These are phyloP conservation scores for Ogataea naganishii DNA, from an alignment of 805 yeast species.

Conservation along the genomic window DNA sequence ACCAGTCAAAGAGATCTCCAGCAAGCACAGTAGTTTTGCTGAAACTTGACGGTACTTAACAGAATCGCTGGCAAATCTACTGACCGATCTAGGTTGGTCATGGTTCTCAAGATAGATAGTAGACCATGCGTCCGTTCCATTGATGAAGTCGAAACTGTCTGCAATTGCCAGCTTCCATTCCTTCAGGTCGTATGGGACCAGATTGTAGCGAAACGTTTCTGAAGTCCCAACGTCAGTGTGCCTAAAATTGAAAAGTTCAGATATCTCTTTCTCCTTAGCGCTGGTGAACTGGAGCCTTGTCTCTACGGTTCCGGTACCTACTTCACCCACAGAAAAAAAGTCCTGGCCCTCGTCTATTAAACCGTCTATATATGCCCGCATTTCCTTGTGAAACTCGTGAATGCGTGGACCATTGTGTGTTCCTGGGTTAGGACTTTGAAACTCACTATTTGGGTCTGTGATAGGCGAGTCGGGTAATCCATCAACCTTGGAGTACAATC, in stretches of 20 bases:
- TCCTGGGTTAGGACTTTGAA: conserved; percentile 28
- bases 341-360: too few species aligned
- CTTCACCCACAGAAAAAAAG: conserved; percentile 52
- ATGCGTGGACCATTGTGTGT: conserved; percentile 43
- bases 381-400: conserved; percentile 49
- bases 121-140: conserved; percentile 49
- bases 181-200: conserved; percentile 23
- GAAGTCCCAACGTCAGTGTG: conserved; percentile 29
- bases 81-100: conserved; percentile 46
- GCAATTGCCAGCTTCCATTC: conserved; percentile 34
- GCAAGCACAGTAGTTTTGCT: conserved; percentile 39
- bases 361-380: conserved; percentile 40
- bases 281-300: conserved; percentile 34
- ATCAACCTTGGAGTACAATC: conserved; percentile 40
- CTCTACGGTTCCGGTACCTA: conserved; percentile 33
- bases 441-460: conserved; percentile 28
- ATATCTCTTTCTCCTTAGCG: conserved; percentile 28
- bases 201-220: conserved; percentile 26
- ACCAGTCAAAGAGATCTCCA: conserved; percentile 41
- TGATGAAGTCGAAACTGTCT: conserved; percentile 28
- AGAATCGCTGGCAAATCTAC: conserved; percentile 41
- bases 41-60: conserved; percentile 26
- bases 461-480: conserved; percentile 41
- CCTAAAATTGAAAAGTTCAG: conserved; percentile 30
- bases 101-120: conserved; percentile 50